phyloP scores from a whole-genome alignment of 176 grass and related monocot species.

The Ensete glaucum region DNA sequence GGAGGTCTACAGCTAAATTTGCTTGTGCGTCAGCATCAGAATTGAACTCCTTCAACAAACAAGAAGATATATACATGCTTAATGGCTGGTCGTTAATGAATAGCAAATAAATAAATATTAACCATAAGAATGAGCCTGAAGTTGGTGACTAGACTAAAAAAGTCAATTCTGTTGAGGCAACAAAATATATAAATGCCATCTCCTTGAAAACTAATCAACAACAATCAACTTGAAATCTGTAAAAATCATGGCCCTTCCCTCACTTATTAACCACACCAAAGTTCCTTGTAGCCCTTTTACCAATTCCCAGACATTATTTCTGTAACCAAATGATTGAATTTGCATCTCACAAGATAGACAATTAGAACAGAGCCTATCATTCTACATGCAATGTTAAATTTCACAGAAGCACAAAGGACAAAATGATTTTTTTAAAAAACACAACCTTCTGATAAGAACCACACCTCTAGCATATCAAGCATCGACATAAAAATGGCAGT shows the following conservation, averaged over 20 bases:
- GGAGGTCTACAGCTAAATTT: constrained; percentile 38
- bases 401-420: neutral
- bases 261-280: neutral
- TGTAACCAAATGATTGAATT: neutral
- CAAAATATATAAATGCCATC: neutral
- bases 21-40: constrained; percentile 57
- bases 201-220: neutral
- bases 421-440: neutral
- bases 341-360: neutral
- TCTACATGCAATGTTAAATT: neutral
- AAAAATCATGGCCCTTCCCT: neutral
- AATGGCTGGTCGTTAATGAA: neutral
- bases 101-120: neutral
- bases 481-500: neutral
- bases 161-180: neutral
- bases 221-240: neutral
- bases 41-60: constrained; percentile 45
- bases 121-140: neutral
- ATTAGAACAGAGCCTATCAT: neutral
- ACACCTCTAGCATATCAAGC: neutral
- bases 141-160: neutral
- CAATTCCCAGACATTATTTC: neutral
- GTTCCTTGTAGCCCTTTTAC: neutral
- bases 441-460: neutral
- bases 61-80: constrained; percentile 1